A percentile compares a stretch with the other conserved stretches of the same genome.
Conservation (phyloP, 225 moss, liverwort and hornwort species). For the Ulota crispa region DNA sequence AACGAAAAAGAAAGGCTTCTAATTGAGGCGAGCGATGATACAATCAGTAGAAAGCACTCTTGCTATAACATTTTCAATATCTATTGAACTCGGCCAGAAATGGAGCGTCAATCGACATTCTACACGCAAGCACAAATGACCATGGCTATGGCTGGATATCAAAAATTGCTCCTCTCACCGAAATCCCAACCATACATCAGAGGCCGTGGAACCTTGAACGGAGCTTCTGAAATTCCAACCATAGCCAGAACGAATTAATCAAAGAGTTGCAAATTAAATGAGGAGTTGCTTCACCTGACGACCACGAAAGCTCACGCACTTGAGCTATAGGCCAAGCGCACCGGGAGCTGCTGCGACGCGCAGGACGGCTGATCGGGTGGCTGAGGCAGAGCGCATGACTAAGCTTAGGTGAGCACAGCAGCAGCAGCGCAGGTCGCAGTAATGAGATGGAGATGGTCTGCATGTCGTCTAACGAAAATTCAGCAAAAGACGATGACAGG, state of each 20-base stretch:
- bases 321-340: background rate
- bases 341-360: slow-evolving; percentile 20
- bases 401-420: background rate
- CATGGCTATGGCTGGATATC: background rate
- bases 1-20: slow-evolving; percentile 2
- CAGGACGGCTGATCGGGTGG: slow-evolving; percentile 6
- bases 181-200: background rate
- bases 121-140: slow-evolving; percentile 2
- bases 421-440: slow-evolving; percentile 22
- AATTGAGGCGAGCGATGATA: background rate
- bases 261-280: background rate
- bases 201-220: background rate
- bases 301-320: slow-evolving; percentile 19
- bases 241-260: background rate
- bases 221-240: background rate
- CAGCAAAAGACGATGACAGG: slow-evolving; percentile 10
- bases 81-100: background rate
- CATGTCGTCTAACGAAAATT: slow-evolving; percentile 22
- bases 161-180: background rate
- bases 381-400: slow-evolving; percentile 25
- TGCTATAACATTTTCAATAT: background rate
- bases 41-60: background rate
- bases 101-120: background rate
- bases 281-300: slow-evolving; percentile 24
- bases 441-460: slow-evolving; percentile 14